These are phyloP conservation scores for Erysiphe neolycopersici DNA, from an alignment of 2,329 filamentous ascomycete genomes.

Conservation along the genomic window DNA sequence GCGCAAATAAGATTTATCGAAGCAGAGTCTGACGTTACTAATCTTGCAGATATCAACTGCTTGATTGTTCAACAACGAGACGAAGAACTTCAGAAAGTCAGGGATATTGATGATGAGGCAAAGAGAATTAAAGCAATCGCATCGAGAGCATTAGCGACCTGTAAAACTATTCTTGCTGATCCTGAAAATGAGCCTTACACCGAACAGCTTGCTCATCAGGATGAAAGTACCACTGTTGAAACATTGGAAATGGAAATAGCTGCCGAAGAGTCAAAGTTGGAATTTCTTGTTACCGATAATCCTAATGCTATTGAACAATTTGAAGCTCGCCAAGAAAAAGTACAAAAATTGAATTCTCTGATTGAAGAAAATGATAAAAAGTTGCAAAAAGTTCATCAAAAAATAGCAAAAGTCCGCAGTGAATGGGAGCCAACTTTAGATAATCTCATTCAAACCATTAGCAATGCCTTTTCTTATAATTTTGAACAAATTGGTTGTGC, in stretches of 20 bases:
- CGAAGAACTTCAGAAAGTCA: conserved; percentile 17
- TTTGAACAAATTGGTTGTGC: conserved; percentile 87
- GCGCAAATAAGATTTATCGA: conserved; percentile 48
- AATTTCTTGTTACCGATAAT: conserved; percentile 55
- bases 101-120: conserved; percentile 15
- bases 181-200: conserved; percentile 14
- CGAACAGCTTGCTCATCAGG: conserved; percentile 18
- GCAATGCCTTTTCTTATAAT: conserved; percentile 73
- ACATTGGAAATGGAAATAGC: conserved; percentile 48
- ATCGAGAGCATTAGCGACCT: conserved; percentile 17
- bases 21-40: conserved; percentile 51
- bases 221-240: conserved; percentile 26
- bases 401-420: conserved; percentile 38
- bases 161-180: conserved; percentile 11
- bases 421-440: conserved; percentile 73
- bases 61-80: conserved; percentile 28
- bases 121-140: conserved; percentile 16
- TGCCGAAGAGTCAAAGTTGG: conserved; percentile 46
- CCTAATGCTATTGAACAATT: conserved; percentile 52
- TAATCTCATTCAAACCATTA: conserved; percentile 51
- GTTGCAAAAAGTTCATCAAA: conserved; percentile 25
- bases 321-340: conserved; percentile 31
- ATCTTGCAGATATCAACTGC: conserved; percentile 37
- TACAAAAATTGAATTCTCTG: conserved; percentile 39
- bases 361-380: conserved; percentile 23